Base-by-base conservation (phyloP, 2,329 filamentous ascomycete genomes). In the Phaeosphaeriaceae sp. region DNA sequence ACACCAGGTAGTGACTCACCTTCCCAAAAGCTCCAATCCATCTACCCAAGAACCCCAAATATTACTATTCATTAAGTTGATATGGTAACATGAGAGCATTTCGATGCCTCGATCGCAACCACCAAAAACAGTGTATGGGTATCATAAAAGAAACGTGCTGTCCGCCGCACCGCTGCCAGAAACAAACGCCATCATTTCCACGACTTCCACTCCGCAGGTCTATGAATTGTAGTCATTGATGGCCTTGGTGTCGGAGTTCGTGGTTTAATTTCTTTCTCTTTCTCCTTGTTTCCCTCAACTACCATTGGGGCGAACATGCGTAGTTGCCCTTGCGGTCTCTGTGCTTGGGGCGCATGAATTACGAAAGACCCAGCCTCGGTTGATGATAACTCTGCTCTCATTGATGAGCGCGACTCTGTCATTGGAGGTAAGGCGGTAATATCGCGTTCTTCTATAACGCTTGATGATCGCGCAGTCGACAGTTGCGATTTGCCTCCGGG, bases 381-480 rank as follows among this genome's bases (percentile, higher is more conserved):
- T 16, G 41, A 41, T 6, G 51, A 48, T 26, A 23, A 42, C 17
- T 48, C 39, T 5, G 47, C 52, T 17, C 21, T 42, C n/a, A 33
- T 45, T 8, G 53, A 57, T 17, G n/a, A 48, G 4, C 48, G 39
- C 9, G 51, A 39, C 15, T 18, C 46, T 5, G 61, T 58, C 28
- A 66, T 44, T 6, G 50, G 49, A 6, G 64, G 64, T 15, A 66
- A 48, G 3, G 59, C 64, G 18, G 54, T 48, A 1, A 56, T 12
- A 3, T 61, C 52, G 7, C 33, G 35, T 1, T 48, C 55, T 3
- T 59, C 52, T 3, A 39, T 28, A 13, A 33, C 26, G 2, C 39
- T 38, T 6, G 32, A 41, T 12, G 52, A 55, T n/a, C 50, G 28
- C 11, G 48, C 32, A 28, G 47, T 61, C 3, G 49, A 54, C 7